Conservation (phyloP, 129 eudicot species). For the Artemisia tridentata region DNA sequence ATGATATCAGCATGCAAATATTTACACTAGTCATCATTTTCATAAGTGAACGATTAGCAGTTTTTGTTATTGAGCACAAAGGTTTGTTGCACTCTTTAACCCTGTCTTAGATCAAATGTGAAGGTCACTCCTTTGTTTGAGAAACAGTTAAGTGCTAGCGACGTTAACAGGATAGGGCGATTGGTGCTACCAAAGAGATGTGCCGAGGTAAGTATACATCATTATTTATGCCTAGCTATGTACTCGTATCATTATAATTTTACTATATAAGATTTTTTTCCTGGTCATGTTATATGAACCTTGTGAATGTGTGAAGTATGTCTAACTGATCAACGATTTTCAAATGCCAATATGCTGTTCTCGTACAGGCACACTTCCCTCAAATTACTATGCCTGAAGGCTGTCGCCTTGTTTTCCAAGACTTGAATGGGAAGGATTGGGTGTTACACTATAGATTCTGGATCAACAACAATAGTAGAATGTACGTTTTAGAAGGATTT, state of each 20-base stretch:
- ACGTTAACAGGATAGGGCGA: constrained; percentile 90
- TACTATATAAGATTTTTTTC: neutral
- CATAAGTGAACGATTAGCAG: neutral
- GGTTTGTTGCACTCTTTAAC: constrained; percentile 39
- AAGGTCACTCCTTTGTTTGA: constrained; percentile 80
- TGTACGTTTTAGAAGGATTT: constrained; percentile 96
- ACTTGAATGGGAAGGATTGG: constrained; percentile 90
- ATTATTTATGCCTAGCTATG: neutral
- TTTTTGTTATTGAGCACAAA: constrained; percentile 13
- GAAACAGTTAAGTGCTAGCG: constrained; percentile 94
- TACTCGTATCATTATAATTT: neutral
- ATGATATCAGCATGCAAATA: no score
- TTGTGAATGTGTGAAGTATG: neutral
- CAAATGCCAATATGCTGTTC: neutral
- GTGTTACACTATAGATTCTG: constrained; percentile 80
- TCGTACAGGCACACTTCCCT: constrained; percentile 77
- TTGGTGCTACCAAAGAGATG: constrained; percentile 87
- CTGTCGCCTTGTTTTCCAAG: constrained; percentile 70
- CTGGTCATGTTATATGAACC: neutral
- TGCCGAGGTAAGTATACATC: constrained; percentile 79
- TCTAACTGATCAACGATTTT: neutral
- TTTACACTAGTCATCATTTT: neutral
- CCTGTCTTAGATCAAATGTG: constrained; percentile 50
- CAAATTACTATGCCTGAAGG: constrained; percentile 85
- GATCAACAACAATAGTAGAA: constrained; percentile 86